phyloP scores from a whole-genome alignment of 2,329 filamentous ascomycete genomes.

The Colletotrichum sansevieriae region DNA sequence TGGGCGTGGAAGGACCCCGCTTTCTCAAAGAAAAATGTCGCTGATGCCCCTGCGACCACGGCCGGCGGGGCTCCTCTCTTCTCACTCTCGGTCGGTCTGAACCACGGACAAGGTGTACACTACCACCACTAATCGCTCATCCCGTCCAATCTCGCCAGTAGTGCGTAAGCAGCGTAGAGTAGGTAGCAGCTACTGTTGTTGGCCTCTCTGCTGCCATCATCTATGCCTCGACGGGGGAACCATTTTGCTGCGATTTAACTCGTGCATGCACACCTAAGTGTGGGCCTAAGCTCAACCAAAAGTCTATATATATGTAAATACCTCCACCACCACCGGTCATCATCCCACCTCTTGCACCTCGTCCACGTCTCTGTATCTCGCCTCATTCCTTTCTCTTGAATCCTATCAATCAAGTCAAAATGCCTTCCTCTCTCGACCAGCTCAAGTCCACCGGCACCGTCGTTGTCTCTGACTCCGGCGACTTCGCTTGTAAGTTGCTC shows the following conservation, averaged over 20 bases:
- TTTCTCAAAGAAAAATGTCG: conserved; percentile 10
- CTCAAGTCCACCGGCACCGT: conserved; percentile 97
- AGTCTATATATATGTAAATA: conserved; percentile 37
- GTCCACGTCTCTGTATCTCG: conserved; percentile 10
- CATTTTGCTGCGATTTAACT: conserved; percentile 13
- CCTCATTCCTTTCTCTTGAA: conserved; percentile 18
- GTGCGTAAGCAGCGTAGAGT: neutral
- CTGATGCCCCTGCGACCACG: neutral
- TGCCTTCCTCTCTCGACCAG: conserved; percentile 94
- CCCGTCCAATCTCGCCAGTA: neutral
- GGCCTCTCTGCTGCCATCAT: neutral
- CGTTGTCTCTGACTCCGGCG: conserved; percentile 96
- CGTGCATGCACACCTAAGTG: conserved; percentile 26
- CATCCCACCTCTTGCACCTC: conserved; percentile 28
- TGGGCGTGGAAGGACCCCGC: neutral
- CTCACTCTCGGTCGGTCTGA: neutral
- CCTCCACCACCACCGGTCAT: conserved; percentile 28
- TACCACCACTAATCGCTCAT: conserved; percentile 11
- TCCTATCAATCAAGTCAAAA: conserved; percentile 54
- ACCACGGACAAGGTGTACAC: conserved; percentile 4
- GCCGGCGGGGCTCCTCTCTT: neutral
- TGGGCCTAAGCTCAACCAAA: conserved; percentile 32
- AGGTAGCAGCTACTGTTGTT: neutral
- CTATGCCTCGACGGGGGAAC: too few relatives aligned
- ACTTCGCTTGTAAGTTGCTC: conserved; percentile 78